These are phyloP conservation scores for Sesbania bispinosa DNA, from an alignment of 306 rosid species.

Conservation along the genomic window DNA sequence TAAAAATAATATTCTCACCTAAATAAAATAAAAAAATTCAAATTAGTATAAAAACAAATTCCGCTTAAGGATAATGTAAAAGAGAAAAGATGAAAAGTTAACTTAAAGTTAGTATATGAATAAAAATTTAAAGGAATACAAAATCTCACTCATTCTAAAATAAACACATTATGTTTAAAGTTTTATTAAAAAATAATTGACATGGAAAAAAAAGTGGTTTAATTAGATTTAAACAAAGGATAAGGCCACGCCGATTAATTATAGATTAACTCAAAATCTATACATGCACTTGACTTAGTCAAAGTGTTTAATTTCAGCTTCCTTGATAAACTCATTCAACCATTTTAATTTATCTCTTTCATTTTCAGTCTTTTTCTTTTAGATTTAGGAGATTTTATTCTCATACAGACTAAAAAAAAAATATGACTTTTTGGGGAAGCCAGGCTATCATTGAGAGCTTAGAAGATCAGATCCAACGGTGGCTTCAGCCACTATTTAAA, in stretches of 20 bases:
- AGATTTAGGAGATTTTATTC: conserved; percentile 6
- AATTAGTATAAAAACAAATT: no score
- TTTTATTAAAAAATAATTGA: no score
- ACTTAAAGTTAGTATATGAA: no score
- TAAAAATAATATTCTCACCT: no score
- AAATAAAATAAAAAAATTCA: no score
- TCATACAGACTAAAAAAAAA: not conserved
- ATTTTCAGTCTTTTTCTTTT: conserved; percentile 11
- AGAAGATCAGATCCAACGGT: not conserved
- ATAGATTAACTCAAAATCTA: not conserved
- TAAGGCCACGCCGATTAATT: not conserved
- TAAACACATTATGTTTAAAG: no score
- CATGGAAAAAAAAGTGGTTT: no score
- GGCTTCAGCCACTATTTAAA: not conserved
- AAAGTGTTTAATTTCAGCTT: not conserved
- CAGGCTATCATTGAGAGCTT: not conserved
- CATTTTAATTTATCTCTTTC: not conserved
- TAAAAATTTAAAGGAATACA: no score
- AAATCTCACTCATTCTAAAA: no score
- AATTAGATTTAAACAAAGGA: not conserved
- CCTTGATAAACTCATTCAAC: not conserved
- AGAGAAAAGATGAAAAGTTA: no score
- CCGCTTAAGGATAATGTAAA: no score
- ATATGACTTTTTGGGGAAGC: not conserved
- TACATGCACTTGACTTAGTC: not conserved